A percentile compares a stretch with the other conserved stretches of the same genome.
Evolutionary conservation across 2,329 filamentous ascomycete species (phyloP).

Genomic region (Teratosphaeria destructans): DNA sequence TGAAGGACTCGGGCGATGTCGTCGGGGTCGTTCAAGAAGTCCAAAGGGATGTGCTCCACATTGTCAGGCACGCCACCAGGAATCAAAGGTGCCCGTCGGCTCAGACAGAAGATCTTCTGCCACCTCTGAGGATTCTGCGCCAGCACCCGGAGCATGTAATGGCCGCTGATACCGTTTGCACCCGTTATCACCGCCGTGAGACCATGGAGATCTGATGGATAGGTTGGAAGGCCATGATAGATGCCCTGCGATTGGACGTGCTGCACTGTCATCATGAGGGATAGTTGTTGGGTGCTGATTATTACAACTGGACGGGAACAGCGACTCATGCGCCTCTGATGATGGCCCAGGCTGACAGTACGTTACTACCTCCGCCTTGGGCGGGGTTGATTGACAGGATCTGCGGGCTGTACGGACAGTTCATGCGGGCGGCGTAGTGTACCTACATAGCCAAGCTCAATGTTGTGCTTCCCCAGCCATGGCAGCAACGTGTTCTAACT

Average conservation of each 20-base stretch:
- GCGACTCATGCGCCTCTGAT: background rate
- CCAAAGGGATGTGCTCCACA: slow-evolving; percentile 24
- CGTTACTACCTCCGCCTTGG: background rate
- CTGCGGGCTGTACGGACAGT: background rate
- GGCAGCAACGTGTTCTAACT: background rate
- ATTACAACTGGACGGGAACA: background rate
- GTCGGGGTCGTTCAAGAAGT: slow-evolving; percentile 30
- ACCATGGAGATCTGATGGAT: slow-evolving; percentile 28
- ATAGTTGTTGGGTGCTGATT: background rate
- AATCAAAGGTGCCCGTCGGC: slow-evolving; percentile 33
- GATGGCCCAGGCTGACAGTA: too few species aligned
- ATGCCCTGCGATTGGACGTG: slow-evolving; percentile 31
- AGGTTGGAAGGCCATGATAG: slow-evolving; percentile 42
- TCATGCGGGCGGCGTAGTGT: too few species aligned
- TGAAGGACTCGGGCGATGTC: slow-evolving; percentile 28
- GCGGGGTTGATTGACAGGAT: background rate
- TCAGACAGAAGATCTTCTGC: slow-evolving; percentile 44
- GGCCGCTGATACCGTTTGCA: slow-evolving; percentile 41
- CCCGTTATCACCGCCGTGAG: slow-evolving; percentile 45
- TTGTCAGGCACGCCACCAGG: slow-evolving; percentile 16
- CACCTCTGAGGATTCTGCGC: slow-evolving; percentile 38
- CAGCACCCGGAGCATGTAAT: slow-evolving; percentile 32
- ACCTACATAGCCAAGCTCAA: background rate
- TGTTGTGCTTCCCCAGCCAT: background rate
- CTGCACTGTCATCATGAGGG: slow-evolving; percentile 10